Evolutionary conservation across 2,329 filamentous ascomycete species (phyloP), one percentile per base, ranked within the genome.

Genomic region (Harringtonia aguacate): DNA sequence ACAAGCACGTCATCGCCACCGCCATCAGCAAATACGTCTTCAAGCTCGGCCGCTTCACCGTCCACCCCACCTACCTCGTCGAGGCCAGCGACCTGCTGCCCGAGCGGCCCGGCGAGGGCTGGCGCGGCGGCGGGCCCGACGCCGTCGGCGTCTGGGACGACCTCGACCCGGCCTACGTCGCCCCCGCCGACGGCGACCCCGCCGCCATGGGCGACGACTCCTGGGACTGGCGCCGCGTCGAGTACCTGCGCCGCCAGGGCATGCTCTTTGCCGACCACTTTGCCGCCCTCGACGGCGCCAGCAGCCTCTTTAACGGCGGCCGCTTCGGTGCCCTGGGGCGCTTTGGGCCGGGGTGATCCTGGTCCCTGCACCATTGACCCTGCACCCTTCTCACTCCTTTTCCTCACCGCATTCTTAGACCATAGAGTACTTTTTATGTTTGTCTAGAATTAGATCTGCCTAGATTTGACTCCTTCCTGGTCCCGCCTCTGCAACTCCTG

Each of bases 11-110:
- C 33, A 73, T 83, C 52, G 86, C 85, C 1, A 81, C 81, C 0
- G 80, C 79, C 1, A 62, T 90, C 36, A 81, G 76, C 65, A 89
- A 88, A 66, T 90, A 90, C 60, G 85, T 90, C 34, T 80, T 86
- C 59, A 90, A 90, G 67, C 71, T 87, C 45, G 85, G 83, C 1
- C 72, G 90, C 21, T 70, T 92, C 55, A 97, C 90, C 0, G 77
- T 97, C 4, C 79, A 89, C 51, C 89, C 92, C 0, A 83, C 88
- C 52, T 70, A 84, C 38, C 70, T 90, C 8, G 69, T 97, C 22
- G 69, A 75, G 36, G 75, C 81, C 30, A 82, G 81, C 40, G 79
- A 80, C 2, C 67, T 95, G 58, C 66, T 97, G 41, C 92, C 92
- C 0, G 66, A 73, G 46, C 72, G 80, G 39, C 86, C 87, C 0